Percentiles rank a stretch among this genome's conserved stretches.
phyloP scores from a whole-genome alignment of 1,139 yeast species.

The Magnusiomyces clavatus region DNA sequence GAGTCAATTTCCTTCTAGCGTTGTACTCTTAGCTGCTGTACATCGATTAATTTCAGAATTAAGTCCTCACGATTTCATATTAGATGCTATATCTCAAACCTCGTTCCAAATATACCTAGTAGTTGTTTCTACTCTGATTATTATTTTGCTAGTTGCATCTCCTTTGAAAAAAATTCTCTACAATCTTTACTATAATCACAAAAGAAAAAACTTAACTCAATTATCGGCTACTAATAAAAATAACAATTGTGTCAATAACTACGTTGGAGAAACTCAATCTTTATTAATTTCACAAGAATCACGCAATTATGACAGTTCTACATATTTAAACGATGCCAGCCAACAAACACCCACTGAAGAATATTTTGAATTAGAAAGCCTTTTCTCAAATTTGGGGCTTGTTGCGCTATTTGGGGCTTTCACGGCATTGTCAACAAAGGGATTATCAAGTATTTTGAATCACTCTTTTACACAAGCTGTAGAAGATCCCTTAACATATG shows the following conservation, averaged over 20 bases:
- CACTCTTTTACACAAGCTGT: constrained; percentile 27
- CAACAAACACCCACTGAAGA: not conserved
- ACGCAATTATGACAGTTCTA: not conserved
- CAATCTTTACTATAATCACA: too few relatives aligned
- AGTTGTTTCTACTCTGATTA: constrained; percentile 20
- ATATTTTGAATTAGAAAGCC: not conserved
- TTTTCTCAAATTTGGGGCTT: constrained; percentile 27
- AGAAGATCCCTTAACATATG: constrained; percentile 28
- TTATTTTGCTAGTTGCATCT: constrained; percentile 10
- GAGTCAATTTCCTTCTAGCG: constrained; percentile 4
- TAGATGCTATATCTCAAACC: constrained; percentile 23
- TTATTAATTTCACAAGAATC: not conserved
- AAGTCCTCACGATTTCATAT: constrained; percentile 26
- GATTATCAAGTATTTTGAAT: constrained; percentile 32
- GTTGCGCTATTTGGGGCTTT: constrained; percentile 41
- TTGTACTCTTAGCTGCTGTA: constrained; percentile 5
- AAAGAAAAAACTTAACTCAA: not conserved
- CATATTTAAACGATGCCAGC: not conserved
- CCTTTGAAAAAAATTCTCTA: not conserved
- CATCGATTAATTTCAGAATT: constrained; percentile 7
- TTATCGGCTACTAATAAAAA: not conserved
- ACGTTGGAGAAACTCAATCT: not conserved
- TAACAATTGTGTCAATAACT: not conserved
- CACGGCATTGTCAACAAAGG: constrained; percentile 38
- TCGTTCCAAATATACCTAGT: constrained; percentile 25